Evolutionary conservation across 2,329 filamentous ascomycete species (phyloP), one percentile per base, ranked within the genome.

Genomic region (Hypoxylon sp.): DNA sequence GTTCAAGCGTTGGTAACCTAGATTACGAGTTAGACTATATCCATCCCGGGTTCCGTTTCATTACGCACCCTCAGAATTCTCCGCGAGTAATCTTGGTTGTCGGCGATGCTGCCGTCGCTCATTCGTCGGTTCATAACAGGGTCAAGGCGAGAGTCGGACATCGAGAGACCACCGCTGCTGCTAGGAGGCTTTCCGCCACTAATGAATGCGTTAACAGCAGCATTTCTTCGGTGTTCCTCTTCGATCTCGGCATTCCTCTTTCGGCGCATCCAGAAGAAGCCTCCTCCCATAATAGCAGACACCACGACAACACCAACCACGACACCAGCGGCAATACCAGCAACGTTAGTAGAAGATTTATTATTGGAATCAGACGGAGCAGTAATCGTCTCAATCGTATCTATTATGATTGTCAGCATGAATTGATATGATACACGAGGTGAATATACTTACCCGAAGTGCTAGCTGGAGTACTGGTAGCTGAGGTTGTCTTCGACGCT

Each of bases 31-130:
- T 52, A 69, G 63, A 62, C 57, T 58, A 59, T 5, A 5, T 27
- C 54, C 43, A 41, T 27, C 3, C 2, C 19, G 5, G 9, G 1
- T 34, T n/a, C 4, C 5, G 48, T 32, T 16, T 9, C 1, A 52
- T 63, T 47, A 82, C 87, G 71, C 86, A 97, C 95, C 89, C 96
- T 92, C 76, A 98, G 87, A 80, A 98, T 97, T 81, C 92, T 91
- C 81, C 95, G 89, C 68, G 95, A 97, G 82, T 97, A 98, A 79
- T 98, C 95, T 81, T 97, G 90, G 81, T 97, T 96, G 79, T 98
- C 95, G 55, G 94, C 95, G 79, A 98, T 97, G 80, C 94, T 97
- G 72, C 95, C 95, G 75, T 96, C 93, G 81, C 95, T 97, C 82
- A 95, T 87, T 79, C 94, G 88, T 76, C 93, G 87, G 73, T 94